Conservation (phyloP, 2,329 filamentous ascomycete species). For the Cadophora gregata region DNA sequence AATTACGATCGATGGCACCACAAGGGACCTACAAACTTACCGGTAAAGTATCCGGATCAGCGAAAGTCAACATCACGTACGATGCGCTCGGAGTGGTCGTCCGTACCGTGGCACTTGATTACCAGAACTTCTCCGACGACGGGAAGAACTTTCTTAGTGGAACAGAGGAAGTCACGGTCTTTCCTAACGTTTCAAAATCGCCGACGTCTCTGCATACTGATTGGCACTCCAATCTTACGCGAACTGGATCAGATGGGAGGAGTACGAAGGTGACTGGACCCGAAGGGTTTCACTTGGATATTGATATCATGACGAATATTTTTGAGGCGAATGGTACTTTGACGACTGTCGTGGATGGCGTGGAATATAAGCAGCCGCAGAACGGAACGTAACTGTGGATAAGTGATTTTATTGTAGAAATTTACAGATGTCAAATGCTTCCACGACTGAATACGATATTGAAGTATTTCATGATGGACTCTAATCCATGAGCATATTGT, state of each 20-base stretch:
- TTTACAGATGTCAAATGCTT: too few species aligned
- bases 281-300: conserved; percentile 48
- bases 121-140: conserved; percentile 48
- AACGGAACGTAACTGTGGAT: background rate
- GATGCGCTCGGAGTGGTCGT: conserved; percentile 7
- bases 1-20: background rate
- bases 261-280: conserved; percentile 49
- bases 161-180: conserved; percentile 44
- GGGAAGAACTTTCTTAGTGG: conserved; percentile 45
- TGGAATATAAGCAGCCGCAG: background rate
- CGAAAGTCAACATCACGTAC: conserved; percentile 11
- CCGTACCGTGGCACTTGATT: conserved; percentile 44
- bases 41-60: conserved; percentile 20
- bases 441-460: too few species aligned
- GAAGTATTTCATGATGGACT: too few species aligned
- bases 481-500: too few species aligned
- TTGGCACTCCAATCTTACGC: conserved; percentile 49
- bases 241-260: conserved; percentile 40
- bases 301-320: conserved; percentile 48
- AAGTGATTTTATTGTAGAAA: too few species aligned
- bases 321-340: conserved; percentile 51
- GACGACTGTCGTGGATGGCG: conserved; percentile 6
- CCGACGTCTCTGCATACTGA: conserved; percentile 42
- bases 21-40: conserved; percentile 20
- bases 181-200: conserved; percentile 23